phyloP scores from a whole-genome alignment of 352 stramenopile genomes.

The Pythium brachiatum region DNA sequence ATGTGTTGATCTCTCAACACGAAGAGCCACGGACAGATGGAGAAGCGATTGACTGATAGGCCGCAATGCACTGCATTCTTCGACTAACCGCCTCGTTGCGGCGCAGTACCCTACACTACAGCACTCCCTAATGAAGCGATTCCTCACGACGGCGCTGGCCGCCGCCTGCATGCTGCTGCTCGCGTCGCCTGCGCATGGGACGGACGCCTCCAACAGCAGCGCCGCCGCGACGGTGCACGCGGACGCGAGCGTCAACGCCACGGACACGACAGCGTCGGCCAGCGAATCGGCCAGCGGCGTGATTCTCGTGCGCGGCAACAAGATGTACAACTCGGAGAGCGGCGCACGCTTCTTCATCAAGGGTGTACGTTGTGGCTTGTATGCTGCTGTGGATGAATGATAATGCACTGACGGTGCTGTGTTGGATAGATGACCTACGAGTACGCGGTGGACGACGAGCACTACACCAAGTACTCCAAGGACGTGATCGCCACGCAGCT shows the following conservation, averaged over 20 bases:
- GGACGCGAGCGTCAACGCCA: constrained; percentile 15
- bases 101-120: background rate
- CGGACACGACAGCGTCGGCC: background rate
- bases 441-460: constrained; percentile 83
- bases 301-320: constrained; percentile 83
- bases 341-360: constrained; percentile 87
- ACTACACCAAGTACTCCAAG: constrained; percentile 88
- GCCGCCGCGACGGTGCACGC: constrained; percentile 12
- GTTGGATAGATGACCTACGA: constrained; percentile 77
- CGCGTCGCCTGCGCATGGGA: background rate
- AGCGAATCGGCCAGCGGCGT: constrained; percentile 28
- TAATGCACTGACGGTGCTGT: background rate
- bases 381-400: background rate
- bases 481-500: constrained; percentile 63
- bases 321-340: constrained; percentile 81
- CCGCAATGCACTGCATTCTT: constrained; percentile 7
- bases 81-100: constrained; percentile 13
- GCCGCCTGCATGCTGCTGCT: constrained; percentile 17
- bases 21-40: background rate
- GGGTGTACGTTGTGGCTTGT: constrained; percentile 46
- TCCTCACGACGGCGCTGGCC: constrained; percentile 12
- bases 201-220: constrained; percentile 4
- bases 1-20: background rate
- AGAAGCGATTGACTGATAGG: background rate
- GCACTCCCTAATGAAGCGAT: constrained; percentile 9